Evolutionary conservation across 1,284 basidiomycete species (phyloP), one percentile per base, ranked within the genome.

Genomic region (Cryptococcus depauperatus): DNA sequence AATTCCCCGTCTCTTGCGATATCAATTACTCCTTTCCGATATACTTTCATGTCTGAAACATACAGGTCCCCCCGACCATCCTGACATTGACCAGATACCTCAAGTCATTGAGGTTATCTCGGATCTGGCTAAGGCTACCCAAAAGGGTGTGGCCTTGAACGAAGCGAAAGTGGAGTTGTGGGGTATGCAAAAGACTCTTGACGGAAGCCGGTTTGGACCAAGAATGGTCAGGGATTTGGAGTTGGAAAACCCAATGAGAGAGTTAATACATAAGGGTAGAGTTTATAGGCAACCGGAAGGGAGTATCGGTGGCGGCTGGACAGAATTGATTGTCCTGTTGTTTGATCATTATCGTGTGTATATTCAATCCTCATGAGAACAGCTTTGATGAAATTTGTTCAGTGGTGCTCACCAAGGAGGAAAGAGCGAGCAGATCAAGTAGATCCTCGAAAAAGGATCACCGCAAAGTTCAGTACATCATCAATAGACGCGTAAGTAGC

Each of bases 291-390:
- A 91, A 57, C 83, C 87, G 13, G 90, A 93, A 48, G 83, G 79
- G n/a, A 81, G 82, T 11, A 80, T 85, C 46, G 82, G 84, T 62
- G 82, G 77, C 54, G 83, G 81, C 25, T 91, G 86, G 85, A 82
- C 79, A 37, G 90, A 95, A 59, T 73, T 92, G 3, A 84, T 83
- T 55, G 83, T 90, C 3, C 76, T 95, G 47, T 73, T 96, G 4
- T 93, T 96, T 64, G 92, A 95, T 65, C 88, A 93, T 65, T 96
- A 93, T 60, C 69, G 88, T 90, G 58, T 67, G 85, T 74, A 16
- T 9, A n/a, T 13, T 23, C 16, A 19, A 14, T 19, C 3, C 28
- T 19, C 23, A 27, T n/a, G 13, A 25, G 22, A 38, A 3, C 4
- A 13, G 25, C 25, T 10, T 19, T 11, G 16, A 10, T 23, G 9